Evolutionary conservation across 2,329 filamentous ascomycete genomes (phyloP).

Genomic region (Biscogniauxia sp.): DNA sequence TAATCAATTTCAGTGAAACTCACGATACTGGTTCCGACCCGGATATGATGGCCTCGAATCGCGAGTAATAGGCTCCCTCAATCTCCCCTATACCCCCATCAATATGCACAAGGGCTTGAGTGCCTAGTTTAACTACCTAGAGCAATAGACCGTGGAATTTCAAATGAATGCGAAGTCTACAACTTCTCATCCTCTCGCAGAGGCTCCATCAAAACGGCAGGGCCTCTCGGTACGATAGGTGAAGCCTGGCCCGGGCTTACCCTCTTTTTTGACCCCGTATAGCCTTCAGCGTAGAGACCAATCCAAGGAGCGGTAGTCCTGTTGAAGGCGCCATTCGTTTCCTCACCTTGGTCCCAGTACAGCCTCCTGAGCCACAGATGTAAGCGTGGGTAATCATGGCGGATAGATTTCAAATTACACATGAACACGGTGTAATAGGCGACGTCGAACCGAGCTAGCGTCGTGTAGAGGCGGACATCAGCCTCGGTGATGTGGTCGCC

Average conservation of each 20-base stretch:
- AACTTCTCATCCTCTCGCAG: conserved; percentile 22
- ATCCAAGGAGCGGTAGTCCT: conserved; percentile 63
- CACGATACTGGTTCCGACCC: neutral
- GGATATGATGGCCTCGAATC: neutral
- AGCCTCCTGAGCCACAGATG: conserved; percentile 67
- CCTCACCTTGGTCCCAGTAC: conserved; percentile 61
- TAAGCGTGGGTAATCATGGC: conserved; percentile 62
- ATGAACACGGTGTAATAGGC: conserved; percentile 66
- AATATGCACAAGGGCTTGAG: too few species aligned
- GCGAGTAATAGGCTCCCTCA: too few species aligned
- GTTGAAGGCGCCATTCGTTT: conserved; percentile 57
- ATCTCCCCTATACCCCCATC: too few species aligned
- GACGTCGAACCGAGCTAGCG: conserved; percentile 65
- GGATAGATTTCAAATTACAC: conserved; percentile 62
- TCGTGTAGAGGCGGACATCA: conserved; percentile 66
- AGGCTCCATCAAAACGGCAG: conserved; percentile 26
- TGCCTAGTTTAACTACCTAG: too few species aligned
- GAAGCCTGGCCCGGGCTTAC: conserved; percentile 28
- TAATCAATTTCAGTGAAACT: too few species aligned
- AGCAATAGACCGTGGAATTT: too few species aligned
- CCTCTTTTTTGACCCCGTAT: conserved; percentile 25
- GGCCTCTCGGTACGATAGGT: conserved; percentile 31
- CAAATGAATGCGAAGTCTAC: conserved; percentile 1
- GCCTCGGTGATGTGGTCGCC: conserved; percentile 63
- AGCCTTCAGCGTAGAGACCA: conserved; percentile 30